Evolutionary conservation across 441 rosid species (phyloP).

Genomic region (Brassica balearica): DNA sequence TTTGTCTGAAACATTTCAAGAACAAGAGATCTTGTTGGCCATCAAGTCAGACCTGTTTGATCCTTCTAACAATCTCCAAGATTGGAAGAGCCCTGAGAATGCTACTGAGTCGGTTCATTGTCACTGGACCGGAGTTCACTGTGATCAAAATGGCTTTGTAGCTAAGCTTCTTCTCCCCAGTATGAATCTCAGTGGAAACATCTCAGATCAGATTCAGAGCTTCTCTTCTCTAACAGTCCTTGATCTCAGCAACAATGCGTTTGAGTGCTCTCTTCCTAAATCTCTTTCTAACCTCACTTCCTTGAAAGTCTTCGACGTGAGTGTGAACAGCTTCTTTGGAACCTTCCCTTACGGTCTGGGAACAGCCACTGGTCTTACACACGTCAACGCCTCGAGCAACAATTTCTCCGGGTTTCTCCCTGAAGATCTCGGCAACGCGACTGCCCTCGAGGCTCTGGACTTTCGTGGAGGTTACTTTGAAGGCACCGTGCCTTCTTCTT

Average conservation of each 20-base stretch:
- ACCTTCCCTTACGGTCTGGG: constrained; percentile 82
- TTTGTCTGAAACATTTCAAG: constrained; percentile 42
- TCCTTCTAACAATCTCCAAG: constrained; percentile 58
- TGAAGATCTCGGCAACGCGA: constrained; percentile 81
- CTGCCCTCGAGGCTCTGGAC: constrained; percentile 69
- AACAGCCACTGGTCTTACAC: constrained; percentile 61
- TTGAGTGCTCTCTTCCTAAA: constrained; percentile 62
- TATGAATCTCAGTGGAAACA: constrained; percentile 79
- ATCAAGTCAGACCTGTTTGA: constrained; percentile 72
- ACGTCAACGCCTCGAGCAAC: constrained; percentile 86
- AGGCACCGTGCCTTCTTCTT: constrained; percentile 63
- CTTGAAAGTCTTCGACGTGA: constrained; percentile 64
- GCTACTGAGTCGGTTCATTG: constrained; percentile 52
- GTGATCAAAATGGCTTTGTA: constrained; percentile 69
- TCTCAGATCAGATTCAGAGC: constrained; percentile 63
- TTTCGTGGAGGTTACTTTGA: constrained; percentile 81
- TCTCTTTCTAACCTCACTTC: constrained; percentile 67
- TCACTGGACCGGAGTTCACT: constrained; percentile 78
- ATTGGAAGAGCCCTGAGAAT: constrained; percentile 56
- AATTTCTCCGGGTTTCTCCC: constrained; percentile 84
- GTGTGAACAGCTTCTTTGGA: constrained; percentile 78
- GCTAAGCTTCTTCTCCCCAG: constrained; percentile 71
- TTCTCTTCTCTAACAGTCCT: constrained; percentile 54
- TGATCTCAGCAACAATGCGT: constrained; percentile 64
- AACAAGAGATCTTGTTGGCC: constrained; percentile 56